Conservation (phyloP, 192 early-diverging fungal genomes). For the Coemansia sp. region DNA sequence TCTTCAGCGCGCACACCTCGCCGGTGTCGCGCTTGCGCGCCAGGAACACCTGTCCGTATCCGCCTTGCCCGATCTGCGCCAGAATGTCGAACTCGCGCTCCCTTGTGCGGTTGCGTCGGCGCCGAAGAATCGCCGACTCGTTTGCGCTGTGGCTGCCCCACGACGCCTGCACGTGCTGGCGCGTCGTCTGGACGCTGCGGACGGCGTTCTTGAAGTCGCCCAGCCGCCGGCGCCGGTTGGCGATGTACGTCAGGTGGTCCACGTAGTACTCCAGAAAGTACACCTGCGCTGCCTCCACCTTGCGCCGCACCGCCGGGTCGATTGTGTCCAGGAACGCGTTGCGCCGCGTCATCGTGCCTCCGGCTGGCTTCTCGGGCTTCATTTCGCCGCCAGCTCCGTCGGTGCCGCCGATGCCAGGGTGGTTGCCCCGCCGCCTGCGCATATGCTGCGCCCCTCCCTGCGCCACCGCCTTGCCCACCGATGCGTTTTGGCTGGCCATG, state of each 20-base stretch:
- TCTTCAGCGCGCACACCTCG: constrained; percentile 71
- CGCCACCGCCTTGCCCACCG: background rate
- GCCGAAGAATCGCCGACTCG: constrained; percentile 61
- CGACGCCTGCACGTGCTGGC: constrained; percentile 54
- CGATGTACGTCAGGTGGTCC: constrained; percentile 70
- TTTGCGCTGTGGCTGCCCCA: constrained; percentile 60
- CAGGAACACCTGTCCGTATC: constrained; percentile 76
- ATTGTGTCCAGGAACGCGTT: constrained; percentile 49
- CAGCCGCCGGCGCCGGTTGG: constrained; percentile 61
- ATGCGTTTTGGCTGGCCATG: constrained; percentile 14
- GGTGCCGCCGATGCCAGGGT: background rate
- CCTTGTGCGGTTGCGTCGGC: constrained; percentile 63
- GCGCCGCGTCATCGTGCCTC: constrained; percentile 46
- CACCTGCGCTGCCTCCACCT: constrained; percentile 49
- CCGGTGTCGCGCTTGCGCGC: constrained; percentile 66
- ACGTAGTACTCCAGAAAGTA: constrained; percentile 82
- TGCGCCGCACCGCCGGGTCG: constrained; percentile 50
- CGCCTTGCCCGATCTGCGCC: constrained; percentile 74
- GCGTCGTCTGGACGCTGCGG: constrained; percentile 39
- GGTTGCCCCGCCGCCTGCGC: constrained; percentile 31
- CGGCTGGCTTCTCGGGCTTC: constrained; percentile 14
- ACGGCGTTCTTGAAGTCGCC: constrained; percentile 58
- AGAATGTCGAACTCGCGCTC: constrained; percentile 68
- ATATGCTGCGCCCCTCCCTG: constrained; percentile 36
- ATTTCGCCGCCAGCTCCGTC: constrained; percentile 4